These are phyloP conservation scores for Vigna unguiculata DNA, from an alignment of 306 rosid genomes.

Conservation along the genomic window DNA sequence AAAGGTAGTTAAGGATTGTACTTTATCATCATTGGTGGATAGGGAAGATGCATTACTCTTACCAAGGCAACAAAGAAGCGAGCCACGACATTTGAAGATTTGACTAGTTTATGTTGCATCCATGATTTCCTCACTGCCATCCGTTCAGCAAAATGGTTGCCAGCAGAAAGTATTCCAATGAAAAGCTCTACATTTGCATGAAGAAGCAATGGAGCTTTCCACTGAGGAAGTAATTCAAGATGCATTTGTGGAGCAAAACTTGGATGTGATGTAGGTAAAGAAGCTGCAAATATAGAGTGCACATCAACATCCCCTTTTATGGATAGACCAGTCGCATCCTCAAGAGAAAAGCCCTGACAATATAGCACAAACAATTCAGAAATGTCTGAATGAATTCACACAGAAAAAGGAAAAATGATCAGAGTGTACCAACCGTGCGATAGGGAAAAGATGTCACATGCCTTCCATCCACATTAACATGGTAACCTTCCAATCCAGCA, in stretches of 20 bases:
- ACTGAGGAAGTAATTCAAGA: conserved; percentile 64
- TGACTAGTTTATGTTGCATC: conserved; percentile 77
- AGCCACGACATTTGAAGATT: conserved; percentile 65
- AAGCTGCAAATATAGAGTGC: conserved; percentile 69
- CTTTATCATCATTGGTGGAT: neutral
- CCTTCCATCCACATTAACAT: conserved; percentile 70
- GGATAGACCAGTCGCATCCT: conserved; percentile 78
- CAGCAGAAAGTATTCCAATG: conserved; percentile 80
- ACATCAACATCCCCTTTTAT: conserved; percentile 75
- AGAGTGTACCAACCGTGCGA: conserved; percentile 63
- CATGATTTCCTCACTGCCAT: conserved; percentile 88
- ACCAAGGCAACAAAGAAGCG: conserved; percentile 79
- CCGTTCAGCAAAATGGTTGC: conserved; percentile 78
- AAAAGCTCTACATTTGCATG: conserved; percentile 58
- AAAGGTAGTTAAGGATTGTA: neutral
- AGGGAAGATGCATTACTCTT: conserved; percentile 39
- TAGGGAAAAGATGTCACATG: conserved; percentile 77
- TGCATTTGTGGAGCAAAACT: conserved; percentile 73
- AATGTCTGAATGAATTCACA: conserved; percentile 1
- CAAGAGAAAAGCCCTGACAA: conserved; percentile 78
- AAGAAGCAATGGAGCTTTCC: conserved; percentile 69
- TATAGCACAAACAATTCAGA: neutral
- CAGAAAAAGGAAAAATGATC: neutral
- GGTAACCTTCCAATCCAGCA: conserved; percentile 83
- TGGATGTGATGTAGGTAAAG: conserved; percentile 75